Base-by-base conservation (phyloP, 192 early-diverging fungal species). In the Chytriomyces confervae region DNA sequence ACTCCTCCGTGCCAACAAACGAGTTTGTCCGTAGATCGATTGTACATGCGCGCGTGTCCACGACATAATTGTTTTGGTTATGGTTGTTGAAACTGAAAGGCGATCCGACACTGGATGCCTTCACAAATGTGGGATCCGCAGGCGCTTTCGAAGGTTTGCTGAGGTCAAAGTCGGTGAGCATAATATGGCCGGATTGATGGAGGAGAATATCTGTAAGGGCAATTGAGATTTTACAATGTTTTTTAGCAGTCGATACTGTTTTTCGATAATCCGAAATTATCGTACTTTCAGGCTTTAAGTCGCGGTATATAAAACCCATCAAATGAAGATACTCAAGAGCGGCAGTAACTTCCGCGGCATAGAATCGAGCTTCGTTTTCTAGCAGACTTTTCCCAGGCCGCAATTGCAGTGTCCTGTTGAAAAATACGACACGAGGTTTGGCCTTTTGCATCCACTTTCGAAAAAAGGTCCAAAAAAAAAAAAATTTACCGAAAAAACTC, bases 1-100 rank as follows among this genome's bases (percentile, higher is more conserved):
- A 98, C 86, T 98, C 97, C 84, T 98, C 96, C 7, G 97, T 99
- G 9, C 97, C 97, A n/a, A 98, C 96, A 90, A 99, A 99, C 62
- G 94, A 95, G 83, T 99, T 98, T 4, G 97, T 98, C 69, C 95
- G 88, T 62, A 79, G 62, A 50, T 79, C 69, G 46, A 60, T 66
- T 36, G 78, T 79, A 45, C 68, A 66, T 44, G 77, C 45, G 6
- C 57, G 48, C 16, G 78, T 79, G 78, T 79, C 78, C 7, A 79
- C 63, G 6, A 68, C 72, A 7, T 18, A 72, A n/a, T 66, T 76
- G 49, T 53, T 66, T 20, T 62, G 9, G 13, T 74, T 46, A 20
- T 57, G 53, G 53, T 57, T 57, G 53, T 57, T 57, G 53, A 57
- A 57, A 57, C 53, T 57, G 20, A 57, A 57, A 20, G 53, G 53